These are phyloP conservation scores for Rheum nobile DNA, from an alignment of 148 eudicot species.

Conservation along the genomic window DNA sequence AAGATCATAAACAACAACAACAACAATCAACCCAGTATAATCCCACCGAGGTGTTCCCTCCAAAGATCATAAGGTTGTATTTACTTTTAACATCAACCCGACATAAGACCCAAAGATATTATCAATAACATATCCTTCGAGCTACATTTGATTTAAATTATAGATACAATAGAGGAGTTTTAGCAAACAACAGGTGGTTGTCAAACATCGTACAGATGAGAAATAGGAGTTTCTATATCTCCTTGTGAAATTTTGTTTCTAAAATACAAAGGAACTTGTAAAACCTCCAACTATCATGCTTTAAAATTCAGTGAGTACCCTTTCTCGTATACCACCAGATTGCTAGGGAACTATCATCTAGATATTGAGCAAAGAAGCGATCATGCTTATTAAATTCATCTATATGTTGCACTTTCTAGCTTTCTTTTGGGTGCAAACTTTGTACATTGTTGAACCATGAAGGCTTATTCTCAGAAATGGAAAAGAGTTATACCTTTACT, in stretches of 20 bases:
- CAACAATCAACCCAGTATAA: no score
- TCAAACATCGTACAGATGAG: not conserved
- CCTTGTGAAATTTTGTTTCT: not conserved
- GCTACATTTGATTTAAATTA: not conserved
- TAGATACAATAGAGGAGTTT: not conserved
- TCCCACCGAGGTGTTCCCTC: no score
- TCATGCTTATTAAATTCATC: not conserved
- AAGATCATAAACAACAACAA: no score
- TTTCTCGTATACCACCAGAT: not conserved
- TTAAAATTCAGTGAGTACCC: not conserved
- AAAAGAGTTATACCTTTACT: slow-evolving; percentile 30
- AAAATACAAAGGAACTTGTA: not conserved
- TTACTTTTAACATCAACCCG: not conserved
- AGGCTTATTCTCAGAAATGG: not conserved
- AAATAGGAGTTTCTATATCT: not conserved
- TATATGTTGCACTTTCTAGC: not conserved
- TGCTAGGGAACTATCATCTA: not conserved
- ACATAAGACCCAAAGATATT: not conserved
- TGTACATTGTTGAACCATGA: not conserved
- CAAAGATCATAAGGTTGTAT: not conserved
- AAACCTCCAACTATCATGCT: not conserved
- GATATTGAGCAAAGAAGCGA: not conserved
- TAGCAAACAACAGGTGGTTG: not conserved
- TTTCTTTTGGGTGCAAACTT: not conserved
- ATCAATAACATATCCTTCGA: not conserved